Base-by-base conservation (phyloP, 2,329 filamentous ascomycete genomes). In the Neonectria punicea region DNA sequence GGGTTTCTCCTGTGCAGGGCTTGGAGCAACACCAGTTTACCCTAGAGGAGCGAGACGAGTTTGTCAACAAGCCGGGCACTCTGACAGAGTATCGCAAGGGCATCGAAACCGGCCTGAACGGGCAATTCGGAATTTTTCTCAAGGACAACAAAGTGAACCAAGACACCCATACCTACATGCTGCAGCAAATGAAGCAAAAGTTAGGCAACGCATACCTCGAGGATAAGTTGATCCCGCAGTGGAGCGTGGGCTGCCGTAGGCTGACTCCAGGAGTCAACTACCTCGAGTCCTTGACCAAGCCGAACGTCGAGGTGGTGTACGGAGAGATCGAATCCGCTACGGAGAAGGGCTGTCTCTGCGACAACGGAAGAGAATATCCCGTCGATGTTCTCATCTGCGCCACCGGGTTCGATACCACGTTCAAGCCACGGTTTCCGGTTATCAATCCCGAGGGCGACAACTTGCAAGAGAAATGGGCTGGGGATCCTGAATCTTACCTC, bases 371-470 rank as follows among this genome's bases (percentile, higher is more conserved):
- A 39, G 74, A 84, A n/a, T 73, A 86, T 56, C 79, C 84, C 36
- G 81, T 87, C 14, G 88, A 90, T 70, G 81, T 81, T 13, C 83
- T 90, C 22, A 80, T 89, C 53, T 87, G 85, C 64, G 86, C 86
- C n/a, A 88, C 86, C 0, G 86, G 86, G 1, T 88, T 87, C 70
- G 82, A 88, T 68, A 83, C 82, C 5, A 85, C 83, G 1, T 87
- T 87, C 72, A 73, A 79, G 8, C 85, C 86, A 3, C 79, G 82
- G 1, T 87, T 86, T 65, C 85, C 84, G 1, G 74, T 87, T 18
- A 73, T 84, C 6, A 85, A 84, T 10, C 78, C 81, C 22, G 70
- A 79, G n/a, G 85, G 84, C 18, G 67, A 76, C 10, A 84, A 87
- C 65, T 78, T 88, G 34, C 84, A 84, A 65, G 82, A 86, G 41